Evolutionary conservation across 805 yeast genomes (phyloP), one percentile per base, ranked within the genome.

Genomic region (Wickerhamiella occidentalis): DNA sequence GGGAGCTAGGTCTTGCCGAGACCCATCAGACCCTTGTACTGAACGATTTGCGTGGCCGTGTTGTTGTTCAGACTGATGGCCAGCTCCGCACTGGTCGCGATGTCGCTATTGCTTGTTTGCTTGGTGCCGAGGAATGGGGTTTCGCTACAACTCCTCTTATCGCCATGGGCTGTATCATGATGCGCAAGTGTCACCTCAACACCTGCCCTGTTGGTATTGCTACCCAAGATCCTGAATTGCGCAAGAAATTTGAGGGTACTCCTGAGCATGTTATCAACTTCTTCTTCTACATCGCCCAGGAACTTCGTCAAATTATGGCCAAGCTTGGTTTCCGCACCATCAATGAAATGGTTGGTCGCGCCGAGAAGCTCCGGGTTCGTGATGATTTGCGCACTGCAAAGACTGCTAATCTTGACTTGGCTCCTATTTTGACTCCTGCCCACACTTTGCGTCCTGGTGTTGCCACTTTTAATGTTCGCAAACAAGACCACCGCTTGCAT

Each of bases 191-290:
- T 64, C 97, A 90, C 66, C 72, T 85, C 52, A 85, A 85, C 70
- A 78, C 95, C 36, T 90, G 98, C 69, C 96, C 98, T 25, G 98
- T 90, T 45, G 98, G 98, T 70, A 85, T 90, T 71, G 98, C 98
- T 42, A 90, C 98, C 26, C 98, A 92, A 69, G 97, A 90, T 66
- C 96, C 96, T 17, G 85, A 80, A 57, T 75, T 90, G 58, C 79
- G 98, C 69, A 78, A 78, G 69, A 92, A 90, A 68, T 90, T 90
- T 70, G 74, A 77, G 61, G 98, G 98, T 63, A 88, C 96, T 46
- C 98, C 98, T 47, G 98, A 90, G 70, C 96, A 90, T 64, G 97
- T 90, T 52, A 88, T 90, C 68, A 90, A 90, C 75, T 92, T 90
- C 75, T 92, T 92, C 76, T 90, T 82, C 73, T 92, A 88, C 70